phyloP scores from a whole-genome alignment of 495 filamentous ascomycete genomes.

The Neurospora sublineolata region DNA sequence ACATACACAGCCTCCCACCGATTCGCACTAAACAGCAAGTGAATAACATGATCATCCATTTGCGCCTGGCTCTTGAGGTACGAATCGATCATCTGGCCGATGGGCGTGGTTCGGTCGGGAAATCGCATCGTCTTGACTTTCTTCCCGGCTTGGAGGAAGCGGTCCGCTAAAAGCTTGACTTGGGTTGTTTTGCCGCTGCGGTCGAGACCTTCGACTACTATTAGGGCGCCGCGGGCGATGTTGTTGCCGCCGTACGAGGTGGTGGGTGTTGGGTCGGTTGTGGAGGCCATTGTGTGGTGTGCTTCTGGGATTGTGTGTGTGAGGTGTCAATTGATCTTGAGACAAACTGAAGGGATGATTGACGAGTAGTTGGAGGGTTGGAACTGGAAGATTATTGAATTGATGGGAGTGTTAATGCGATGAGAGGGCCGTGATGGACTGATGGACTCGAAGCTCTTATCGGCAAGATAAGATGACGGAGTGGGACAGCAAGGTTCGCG shows the following conservation, averaged over 20 bases:
- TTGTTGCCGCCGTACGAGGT: not conserved
- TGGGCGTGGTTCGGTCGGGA: slow-evolving; percentile 81
- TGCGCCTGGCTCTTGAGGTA: slow-evolving; percentile 68
- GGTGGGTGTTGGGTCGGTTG: not conserved
- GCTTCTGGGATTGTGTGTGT: not conserved
- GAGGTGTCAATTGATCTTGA: not conserved
- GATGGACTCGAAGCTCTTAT: not conserved
- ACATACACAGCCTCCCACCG: slow-evolving; percentile 74
- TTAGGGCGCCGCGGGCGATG: slow-evolving; percentile 53
- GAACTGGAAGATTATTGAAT: not conserved
- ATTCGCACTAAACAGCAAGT: slow-evolving; percentile 91
- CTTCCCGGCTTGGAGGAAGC: slow-evolving; percentile 46
- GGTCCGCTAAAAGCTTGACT: slow-evolving; percentile 57
- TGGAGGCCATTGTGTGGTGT: not conserved
- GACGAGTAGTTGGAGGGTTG: not conserved
- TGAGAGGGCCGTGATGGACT: not conserved
- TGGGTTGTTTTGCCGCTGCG: slow-evolving; percentile 94
- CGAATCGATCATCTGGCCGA: slow-evolving; percentile 77
- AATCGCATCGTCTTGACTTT: slow-evolving; percentile 70
- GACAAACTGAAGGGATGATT: not conserved
- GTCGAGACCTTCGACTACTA: slow-evolving; percentile 90
- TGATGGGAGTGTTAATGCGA: not conserved
- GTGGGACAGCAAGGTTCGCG: not conserved
- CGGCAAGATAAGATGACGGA: not conserved
- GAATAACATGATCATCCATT: slow-evolving; percentile 84